phyloP scores from a whole-genome alignment of 2,329 filamentous ascomycete genomes.

The Talaromyces sp. region DNA sequence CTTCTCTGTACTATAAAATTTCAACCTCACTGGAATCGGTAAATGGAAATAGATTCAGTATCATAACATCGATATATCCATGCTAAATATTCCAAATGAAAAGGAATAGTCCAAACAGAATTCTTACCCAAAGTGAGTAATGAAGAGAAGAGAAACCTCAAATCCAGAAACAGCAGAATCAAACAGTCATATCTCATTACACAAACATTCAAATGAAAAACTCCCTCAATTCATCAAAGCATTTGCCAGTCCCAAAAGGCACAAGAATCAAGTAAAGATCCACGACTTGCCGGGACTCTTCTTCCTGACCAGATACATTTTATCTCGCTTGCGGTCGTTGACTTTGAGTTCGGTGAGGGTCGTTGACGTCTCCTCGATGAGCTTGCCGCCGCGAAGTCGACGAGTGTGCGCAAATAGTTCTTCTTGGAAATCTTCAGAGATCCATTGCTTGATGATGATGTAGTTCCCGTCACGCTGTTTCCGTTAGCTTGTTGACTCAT shows the following conservation, averaged over 20 bases:
- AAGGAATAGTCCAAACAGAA: neutral
- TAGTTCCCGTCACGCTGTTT: slow-evolving; percentile 60
- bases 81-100: slow-evolving; percentile 20
- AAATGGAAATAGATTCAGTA: neutral
- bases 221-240: neutral
- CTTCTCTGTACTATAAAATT: neutral
- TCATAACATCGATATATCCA: slow-evolving; percentile 17
- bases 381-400: slow-evolving; percentile 54
- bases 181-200: slow-evolving; percentile 9
- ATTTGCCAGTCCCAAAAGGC: neutral
- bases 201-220: neutral
- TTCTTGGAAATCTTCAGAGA: slow-evolving; percentile 68
- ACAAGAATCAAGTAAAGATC: slow-evolving; percentile 31
- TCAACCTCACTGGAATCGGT: neutral
- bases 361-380: slow-evolving; percentile 34
- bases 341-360: slow-evolving; percentile 41
- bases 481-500: neutral
- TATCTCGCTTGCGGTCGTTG: slow-evolving; percentile 43
- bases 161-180: neutral
- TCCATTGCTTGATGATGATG: slow-evolving; percentile 69
- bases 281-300: slow-evolving; percentile 39
- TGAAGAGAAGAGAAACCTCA: neutral
- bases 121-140: neutral
- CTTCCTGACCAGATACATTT: slow-evolving; percentile 46
- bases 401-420: slow-evolving; percentile 69